Conservation (phyloP, 805 yeast species). For the Metschnikowia reukaufii region DNA sequence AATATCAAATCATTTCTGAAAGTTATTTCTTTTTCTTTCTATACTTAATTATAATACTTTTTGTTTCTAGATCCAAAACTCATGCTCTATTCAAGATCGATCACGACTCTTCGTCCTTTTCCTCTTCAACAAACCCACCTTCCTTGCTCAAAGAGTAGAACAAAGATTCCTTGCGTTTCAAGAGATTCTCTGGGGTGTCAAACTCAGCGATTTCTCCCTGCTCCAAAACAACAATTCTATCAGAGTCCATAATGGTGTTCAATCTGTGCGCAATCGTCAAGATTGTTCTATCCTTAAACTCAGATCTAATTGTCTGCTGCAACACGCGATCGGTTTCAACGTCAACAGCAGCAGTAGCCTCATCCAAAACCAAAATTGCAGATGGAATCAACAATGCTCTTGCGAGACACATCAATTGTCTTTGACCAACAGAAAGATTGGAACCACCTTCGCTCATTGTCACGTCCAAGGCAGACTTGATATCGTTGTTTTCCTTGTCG, state of each 20-base stretch:
- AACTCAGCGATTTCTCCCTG: constrained; percentile 75
- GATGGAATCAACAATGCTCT: constrained; percentile 68
- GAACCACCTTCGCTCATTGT: constrained; percentile 45
- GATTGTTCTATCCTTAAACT: constrained; percentile 74
- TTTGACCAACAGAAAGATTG: constrained; percentile 54
- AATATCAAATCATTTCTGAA: no score
- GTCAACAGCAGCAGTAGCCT: constrained; percentile 88
- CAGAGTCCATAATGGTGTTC: constrained; percentile 81
- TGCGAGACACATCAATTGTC: constrained; percentile 69
- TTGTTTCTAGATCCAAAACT: neutral
- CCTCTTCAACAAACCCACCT: constrained; percentile 60
- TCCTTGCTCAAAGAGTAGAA: constrained; percentile 81
- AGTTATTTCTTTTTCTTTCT: neutral
- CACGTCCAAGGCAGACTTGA: constrained; percentile 34
- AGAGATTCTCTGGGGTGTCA: constrained; percentile 66
- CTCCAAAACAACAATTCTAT: constrained; percentile 72
- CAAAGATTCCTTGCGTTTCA: constrained; percentile 63
- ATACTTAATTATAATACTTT: neutral
- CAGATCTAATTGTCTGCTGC: constrained; percentile 74
- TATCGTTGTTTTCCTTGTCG: constrained; percentile 24
- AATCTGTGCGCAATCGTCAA: constrained; percentile 83
- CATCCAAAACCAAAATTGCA: constrained; percentile 68
- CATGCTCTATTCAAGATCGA: neutral
- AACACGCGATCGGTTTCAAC: constrained; percentile 78
- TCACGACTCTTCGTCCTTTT: constrained; percentile 10